Conservation (phyloP, 1,139 yeast genomes). For the Candida sp. region DNA sequence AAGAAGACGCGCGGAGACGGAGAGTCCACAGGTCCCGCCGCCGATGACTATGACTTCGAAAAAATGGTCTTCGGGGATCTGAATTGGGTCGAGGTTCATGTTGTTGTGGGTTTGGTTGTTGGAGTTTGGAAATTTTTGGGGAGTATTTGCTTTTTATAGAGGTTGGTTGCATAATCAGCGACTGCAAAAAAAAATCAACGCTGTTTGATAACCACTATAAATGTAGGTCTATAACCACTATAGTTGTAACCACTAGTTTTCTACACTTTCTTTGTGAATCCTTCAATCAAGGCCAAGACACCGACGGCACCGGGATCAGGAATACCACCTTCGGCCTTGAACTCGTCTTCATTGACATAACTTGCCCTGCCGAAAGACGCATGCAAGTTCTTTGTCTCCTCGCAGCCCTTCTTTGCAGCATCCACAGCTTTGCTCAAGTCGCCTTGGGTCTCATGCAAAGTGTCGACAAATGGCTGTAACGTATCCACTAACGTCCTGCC, state of each 20-base stretch:
- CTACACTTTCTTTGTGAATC: slow-evolving; percentile 32
- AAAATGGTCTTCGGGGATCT: slow-evolving; percentile 21
- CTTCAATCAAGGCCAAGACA: slow-evolving; percentile 67
- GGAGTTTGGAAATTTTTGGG: too few relatives aligned
- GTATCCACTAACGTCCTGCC: slow-evolving; percentile 92
- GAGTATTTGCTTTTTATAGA: background rate
- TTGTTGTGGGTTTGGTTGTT: background rate
- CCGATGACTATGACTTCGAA: slow-evolving; percentile 39
- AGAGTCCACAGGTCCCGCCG: slow-evolving; percentile 47
- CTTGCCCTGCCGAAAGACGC: slow-evolving; percentile 96
- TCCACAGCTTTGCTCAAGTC: slow-evolving; percentile 62
- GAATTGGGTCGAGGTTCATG: slow-evolving; percentile 11
- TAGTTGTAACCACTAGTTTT: background rate
- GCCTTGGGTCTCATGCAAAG: slow-evolving; percentile 45
- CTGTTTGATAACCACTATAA: slow-evolving; percentile 2
- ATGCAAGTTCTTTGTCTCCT: slow-evolving; percentile 68
- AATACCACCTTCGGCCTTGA: slow-evolving; percentile 57
- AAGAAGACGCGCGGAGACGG: slow-evolving; percentile 39
- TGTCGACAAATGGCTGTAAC: slow-evolving; percentile 81
- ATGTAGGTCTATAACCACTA: slow-evolving; percentile 9
- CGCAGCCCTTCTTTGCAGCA: slow-evolving; percentile 80
- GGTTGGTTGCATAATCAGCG: background rate
- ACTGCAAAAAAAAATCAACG: slow-evolving; percentile 6
- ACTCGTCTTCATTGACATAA: slow-evolving; percentile 72
- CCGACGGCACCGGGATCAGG: slow-evolving; percentile 98